Percentiles rank a stretch among this genome's conserved stretches.
Evolutionary conservation across 495 filamentous ascomycete species (phyloP).

Genomic region (Saxophila tyrrhenica): DNA sequence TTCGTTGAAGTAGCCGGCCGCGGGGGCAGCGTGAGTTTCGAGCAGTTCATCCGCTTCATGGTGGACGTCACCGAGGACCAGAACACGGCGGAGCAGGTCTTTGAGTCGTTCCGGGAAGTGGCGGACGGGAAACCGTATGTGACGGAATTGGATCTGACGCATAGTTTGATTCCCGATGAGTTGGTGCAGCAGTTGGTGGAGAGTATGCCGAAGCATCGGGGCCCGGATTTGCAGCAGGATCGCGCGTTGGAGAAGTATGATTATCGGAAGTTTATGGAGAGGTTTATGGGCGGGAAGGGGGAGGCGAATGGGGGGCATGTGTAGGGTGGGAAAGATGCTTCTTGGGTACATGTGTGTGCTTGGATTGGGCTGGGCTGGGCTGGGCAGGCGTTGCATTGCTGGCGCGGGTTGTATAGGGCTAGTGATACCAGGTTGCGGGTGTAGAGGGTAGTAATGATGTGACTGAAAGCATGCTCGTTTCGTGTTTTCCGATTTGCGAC

Average conservation of each 20-base stretch:
- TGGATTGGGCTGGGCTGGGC: no score
- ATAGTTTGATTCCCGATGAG: slow-evolving; percentile 88
- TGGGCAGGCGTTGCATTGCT: no score
- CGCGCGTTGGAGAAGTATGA: slow-evolving; percentile 70
- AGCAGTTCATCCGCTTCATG: slow-evolving; percentile 99
- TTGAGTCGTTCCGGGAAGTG: slow-evolving; percentile 91
- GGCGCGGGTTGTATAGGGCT: no score
- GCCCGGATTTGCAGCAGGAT: slow-evolving; percentile 69
- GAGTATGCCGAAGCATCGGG: slow-evolving; percentile 70
- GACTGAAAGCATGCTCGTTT: no score
- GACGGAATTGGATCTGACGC: slow-evolving; percentile 89
- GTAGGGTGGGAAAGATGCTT: no score
- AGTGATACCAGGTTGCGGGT: no score
- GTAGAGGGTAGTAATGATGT: no score
- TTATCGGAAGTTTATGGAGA: slow-evolving; percentile 88
- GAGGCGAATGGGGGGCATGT: not conserved
- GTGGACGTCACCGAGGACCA: slow-evolving; percentile 97
- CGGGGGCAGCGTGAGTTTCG: slow-evolving; percentile 72
- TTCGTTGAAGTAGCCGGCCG: slow-evolving; percentile 65
- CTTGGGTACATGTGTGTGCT: no score
- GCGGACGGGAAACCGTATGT: slow-evolving; percentile 97
- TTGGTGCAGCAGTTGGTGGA: slow-evolving; percentile 83
- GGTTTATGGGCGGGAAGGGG: slow-evolving; percentile 36
- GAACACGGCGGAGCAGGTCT: slow-evolving; percentile 95
- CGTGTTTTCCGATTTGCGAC: no score